Evolutionary conservation across 1,284 basidiomycete genomes (phyloP), one percentile per base, ranked within the genome.

Genomic region (Moniliella sp.): DNA sequence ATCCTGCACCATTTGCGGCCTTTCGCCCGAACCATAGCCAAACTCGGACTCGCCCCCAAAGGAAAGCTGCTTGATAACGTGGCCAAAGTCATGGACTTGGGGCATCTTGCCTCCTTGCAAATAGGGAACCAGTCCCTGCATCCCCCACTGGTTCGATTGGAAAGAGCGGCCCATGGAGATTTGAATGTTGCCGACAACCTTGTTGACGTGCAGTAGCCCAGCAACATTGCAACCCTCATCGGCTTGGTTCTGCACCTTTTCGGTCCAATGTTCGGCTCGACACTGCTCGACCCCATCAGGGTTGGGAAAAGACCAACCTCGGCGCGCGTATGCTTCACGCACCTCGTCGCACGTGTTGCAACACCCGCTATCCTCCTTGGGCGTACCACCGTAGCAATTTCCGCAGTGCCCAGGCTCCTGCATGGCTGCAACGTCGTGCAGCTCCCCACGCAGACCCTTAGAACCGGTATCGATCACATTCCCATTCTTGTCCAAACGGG

Each of bases 291-390:
- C 77, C 2, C 73, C 69, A 44, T 91, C 78, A 9, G 91, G 91
- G n/a, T 78, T 76, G 44, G 67, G 64, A 62, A 97, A 97, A 56
- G 77, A 83, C 91, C 91, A 99, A 10, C 88, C 88, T 48, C 76
- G 74, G 53, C 76, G 73, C 29, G 80, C 70, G 63, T 99, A 99
- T 14, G 83, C 70, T 59, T 78, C 71, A 31, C 86, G 71, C 21
- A 99, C 91, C 3, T 86, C 78, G 52, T 99, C 91, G 60, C 91
- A 97, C 30, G 75, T 77, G 61, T 99, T 83, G 64, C 91, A 97
- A 65, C 91, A 99, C 4, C 66, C 66, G 17, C 43, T 44, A 16
- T 28, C 25, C 21, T 70, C 71, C 1, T 84, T 78, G 27, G 74
- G 74, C 14, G 74, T 56, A 32, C 83, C n/a, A 35, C 91, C 91